Conservation (phyloP, 106 monocot genomes). For the Xerophyta viscosa region DNA sequence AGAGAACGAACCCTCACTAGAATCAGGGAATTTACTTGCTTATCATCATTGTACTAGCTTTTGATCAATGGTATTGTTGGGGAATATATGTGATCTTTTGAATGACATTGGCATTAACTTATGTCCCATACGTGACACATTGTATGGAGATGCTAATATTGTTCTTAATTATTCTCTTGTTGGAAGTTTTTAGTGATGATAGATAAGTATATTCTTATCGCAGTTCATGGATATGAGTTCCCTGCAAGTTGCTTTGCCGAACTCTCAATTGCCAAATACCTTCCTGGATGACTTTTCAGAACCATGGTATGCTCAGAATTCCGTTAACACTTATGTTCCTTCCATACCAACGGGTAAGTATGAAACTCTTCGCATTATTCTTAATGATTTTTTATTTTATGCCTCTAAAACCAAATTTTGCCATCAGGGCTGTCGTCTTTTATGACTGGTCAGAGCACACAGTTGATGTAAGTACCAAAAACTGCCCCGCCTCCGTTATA, state of each 20-base stretch:
- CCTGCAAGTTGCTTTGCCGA: conserved; percentile 30
- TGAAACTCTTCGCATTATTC: conserved; percentile 1
- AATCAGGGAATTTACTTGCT: neutral
- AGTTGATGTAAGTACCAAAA: conserved; percentile 25
- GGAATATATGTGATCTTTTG: no score
- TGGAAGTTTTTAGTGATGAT: neutral
- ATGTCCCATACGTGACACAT: no score
- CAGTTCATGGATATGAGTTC: conserved; percentile 50
- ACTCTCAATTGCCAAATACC: conserved; percentile 18
- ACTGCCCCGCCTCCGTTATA: neutral
- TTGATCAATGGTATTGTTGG: neutral
- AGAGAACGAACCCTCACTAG: neutral
- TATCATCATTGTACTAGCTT: neutral
- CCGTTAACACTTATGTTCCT: conserved; percentile 15
- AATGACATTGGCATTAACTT: no score
- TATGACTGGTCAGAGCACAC: conserved; percentile 16
- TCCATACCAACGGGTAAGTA: conserved; percentile 29
- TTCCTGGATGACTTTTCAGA: conserved; percentile 22
- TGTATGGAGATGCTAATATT: neutral
- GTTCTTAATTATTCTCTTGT: neutral
- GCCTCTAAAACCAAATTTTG: neutral
- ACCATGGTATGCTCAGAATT: conserved; percentile 38
- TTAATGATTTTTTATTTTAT: neutral
- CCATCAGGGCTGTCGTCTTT: conserved; percentile 12
- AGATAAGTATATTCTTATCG: neutral